These are phyloP conservation scores for Penicillium glabrum DNA, from an alignment of 2,329 filamentous ascomycete species.

Conservation along the genomic window DNA sequence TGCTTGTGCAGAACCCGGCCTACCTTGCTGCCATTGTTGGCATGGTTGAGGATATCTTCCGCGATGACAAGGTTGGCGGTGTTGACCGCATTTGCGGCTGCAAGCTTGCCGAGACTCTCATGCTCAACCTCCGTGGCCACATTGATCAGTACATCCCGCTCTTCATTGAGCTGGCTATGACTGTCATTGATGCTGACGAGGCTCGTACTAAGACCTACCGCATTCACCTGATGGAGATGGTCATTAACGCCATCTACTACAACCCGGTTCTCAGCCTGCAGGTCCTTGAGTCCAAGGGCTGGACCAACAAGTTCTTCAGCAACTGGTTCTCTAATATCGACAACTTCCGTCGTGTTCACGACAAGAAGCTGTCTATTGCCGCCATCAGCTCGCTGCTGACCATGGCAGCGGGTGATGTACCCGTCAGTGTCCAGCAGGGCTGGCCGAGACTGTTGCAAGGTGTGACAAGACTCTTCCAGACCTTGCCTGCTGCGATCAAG, in stretches of 20 bases:
- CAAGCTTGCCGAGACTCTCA: constrained; percentile 94
- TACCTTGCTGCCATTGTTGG: constrained; percentile 87
- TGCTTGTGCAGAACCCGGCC: constrained; percentile 76
- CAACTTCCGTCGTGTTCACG: constrained; percentile 87
- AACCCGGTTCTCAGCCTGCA: constrained; percentile 83
- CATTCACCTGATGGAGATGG: constrained; percentile 97
- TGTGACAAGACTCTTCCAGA: constrained; percentile 87
- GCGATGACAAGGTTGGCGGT: constrained; percentile 85
- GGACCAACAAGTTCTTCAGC: constrained; percentile 99
- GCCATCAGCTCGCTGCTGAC: constrained; percentile 85
- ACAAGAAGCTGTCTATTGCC: constrained; percentile 97
- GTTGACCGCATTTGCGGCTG: constrained; percentile 96
- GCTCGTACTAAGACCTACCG: constrained; percentile 89
- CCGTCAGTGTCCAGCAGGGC: constrained; percentile 87
- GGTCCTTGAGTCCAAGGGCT: constrained; percentile 83
- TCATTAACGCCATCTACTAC: constrained; percentile 98
- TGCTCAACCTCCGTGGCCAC: constrained; percentile 87
- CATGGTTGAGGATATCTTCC: constrained; percentile 95
- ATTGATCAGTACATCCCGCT: constrained; percentile 86
- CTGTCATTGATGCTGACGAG: constrained; percentile 69
- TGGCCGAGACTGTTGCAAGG: constrained; percentile 91
- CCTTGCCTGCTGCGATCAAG: constrained; percentile 81
- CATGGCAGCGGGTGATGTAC: constrained; percentile 76
- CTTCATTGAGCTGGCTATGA: constrained; percentile 89
- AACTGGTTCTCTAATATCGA: constrained; percentile 97